Percentiles rank a stretch among this genome's conserved stretches.
Evolutionary conservation across 306 rosid species (phyloP).

Genomic region (Rubus parviflorus): DNA sequence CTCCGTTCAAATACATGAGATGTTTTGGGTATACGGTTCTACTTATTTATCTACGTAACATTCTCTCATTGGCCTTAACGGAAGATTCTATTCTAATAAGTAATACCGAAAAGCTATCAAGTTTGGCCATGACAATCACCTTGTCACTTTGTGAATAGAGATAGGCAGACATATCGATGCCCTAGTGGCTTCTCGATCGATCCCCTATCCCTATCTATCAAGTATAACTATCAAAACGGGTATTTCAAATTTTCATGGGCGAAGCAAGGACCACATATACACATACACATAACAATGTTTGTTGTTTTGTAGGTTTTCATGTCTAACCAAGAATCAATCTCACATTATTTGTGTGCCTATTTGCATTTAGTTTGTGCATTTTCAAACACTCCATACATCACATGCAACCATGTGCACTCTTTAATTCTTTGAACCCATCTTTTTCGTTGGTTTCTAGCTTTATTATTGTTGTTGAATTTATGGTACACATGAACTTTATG

Average conservation of each 20-base stretch:
- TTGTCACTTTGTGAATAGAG: conserved; percentile 26
- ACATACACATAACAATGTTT: background rate
- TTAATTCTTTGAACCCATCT: conserved; percentile 38
- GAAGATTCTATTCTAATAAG: too few relatives aligned
- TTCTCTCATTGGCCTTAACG: too few relatives aligned
- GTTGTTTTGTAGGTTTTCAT: conserved; percentile 2
- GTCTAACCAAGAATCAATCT: background rate
- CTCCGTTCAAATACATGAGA: too few relatives aligned
- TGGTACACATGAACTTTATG: conserved; percentile 7
- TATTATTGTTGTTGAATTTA: conserved; percentile 9
- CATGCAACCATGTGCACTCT: conserved; percentile 78
- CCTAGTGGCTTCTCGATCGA: conserved; percentile 26
- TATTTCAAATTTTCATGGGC: conserved; percentile 20
- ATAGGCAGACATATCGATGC: conserved; percentile 10
- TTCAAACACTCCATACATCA: conserved; percentile 40
- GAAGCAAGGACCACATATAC: conserved; percentile 36
- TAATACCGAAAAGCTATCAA: conserved; percentile 21
- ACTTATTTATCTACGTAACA: too few relatives aligned
- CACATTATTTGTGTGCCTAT: conserved; percentile 31
- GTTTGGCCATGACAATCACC: conserved; percentile 30
- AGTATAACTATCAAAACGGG: conserved; percentile 22
- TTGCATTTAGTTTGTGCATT: conserved; percentile 18
- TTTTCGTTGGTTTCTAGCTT: conserved; percentile 15
- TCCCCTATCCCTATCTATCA: background rate
- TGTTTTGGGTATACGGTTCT: too few relatives aligned